Base-by-base conservation (phyloP, 371 early-diverging fungal genomes). In the Ordospora pajunii region DNA sequence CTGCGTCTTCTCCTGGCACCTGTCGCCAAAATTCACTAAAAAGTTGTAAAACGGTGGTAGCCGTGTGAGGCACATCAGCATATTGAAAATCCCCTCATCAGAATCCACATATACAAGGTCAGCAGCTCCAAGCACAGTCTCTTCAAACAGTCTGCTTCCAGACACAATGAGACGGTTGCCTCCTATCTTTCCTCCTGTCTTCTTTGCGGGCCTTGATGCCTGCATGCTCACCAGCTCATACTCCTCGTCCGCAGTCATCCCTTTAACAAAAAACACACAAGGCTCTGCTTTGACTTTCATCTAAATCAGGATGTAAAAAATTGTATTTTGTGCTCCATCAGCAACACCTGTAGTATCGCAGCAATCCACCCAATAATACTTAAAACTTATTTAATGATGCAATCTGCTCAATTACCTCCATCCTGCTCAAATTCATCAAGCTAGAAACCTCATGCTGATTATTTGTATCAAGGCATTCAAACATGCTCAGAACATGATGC, bases 1-100 rank as follows among this genome's bases (percentile, higher is more conserved):
- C 12, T 45, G 17, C 23, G 9, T 19, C 4, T 44, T 43, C 9
- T 69, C 70, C 14, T 23, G 23, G 22, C 51, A 21, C 19, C 27
- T 70, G 17, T 70, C 58, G 11, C 32, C 25, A 58, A 53, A 45
- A 44, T 70, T 58, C 11, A 37, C 10, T 1, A 70, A 19, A 42
- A 70, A 70, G 46, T 70, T 70, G 11, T 27, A 23, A 48, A 70
- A 70, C 8, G 70, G 70, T 25, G 58, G 58, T n/a, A 58, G 58
- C 12, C 58, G 27, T 27, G 19, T n/a, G 0, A 58, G 6, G 11
- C 58, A 58, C 17, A 10, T 7, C 2, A 58, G 58, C 12, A 58
- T n/a, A 40, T 58, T 22, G 25, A 58, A 58, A 3, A 58, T 58
- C 25, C 40, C 40, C n/a, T 58, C 58, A 14, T 58, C 58, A 7